phyloP scores from a whole-genome alignment of 441 rosid genomes.

The Isatis lusitanica region DNA sequence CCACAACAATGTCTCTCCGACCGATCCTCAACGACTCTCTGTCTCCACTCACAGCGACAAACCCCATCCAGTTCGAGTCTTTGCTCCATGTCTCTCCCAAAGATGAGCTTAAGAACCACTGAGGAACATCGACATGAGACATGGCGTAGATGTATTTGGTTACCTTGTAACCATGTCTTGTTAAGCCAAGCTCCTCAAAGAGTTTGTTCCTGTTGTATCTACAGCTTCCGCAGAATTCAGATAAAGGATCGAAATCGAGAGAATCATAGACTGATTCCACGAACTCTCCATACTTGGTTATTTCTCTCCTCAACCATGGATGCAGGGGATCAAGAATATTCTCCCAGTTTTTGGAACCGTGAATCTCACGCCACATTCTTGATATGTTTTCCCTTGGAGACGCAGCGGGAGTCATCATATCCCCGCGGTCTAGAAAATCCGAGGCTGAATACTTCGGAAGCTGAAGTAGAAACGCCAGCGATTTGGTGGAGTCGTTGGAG shows the following conservation, averaged over 20 bases:
- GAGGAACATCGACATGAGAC: slow-evolving; percentile 65
- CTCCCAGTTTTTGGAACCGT: slow-evolving; percentile 53
- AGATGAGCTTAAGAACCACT: slow-evolving; percentile 52
- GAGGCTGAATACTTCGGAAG: slow-evolving; percentile 44
- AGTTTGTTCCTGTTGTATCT: slow-evolving; percentile 51
- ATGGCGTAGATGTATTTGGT: slow-evolving; percentile 64
- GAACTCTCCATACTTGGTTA: slow-evolving; percentile 69
- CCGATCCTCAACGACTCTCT: slow-evolving; percentile 62
- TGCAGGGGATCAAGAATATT: slow-evolving; percentile 58
- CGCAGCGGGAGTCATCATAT: slow-evolving; percentile 52
- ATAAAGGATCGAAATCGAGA: slow-evolving; percentile 62
- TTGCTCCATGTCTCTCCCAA: slow-evolving; percentile 60
- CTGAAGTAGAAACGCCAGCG: slow-evolving; percentile 46
- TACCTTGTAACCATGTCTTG: slow-evolving; percentile 52
- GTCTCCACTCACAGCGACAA: slow-evolving; percentile 55
- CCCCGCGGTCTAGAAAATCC: slow-evolving; percentile 48
- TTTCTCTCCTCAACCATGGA: slow-evolving; percentile 58
- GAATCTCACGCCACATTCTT: slow-evolving; percentile 53
- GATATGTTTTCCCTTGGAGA: slow-evolving; percentile 65
- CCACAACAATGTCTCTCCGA: slow-evolving; percentile 66
- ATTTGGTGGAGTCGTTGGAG: slow-evolving; percentile 35
- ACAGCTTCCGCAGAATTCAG: slow-evolving; percentile 69
- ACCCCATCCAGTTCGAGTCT: slow-evolving; percentile 85
- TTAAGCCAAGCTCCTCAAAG: slow-evolving; percentile 51
- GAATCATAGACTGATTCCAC: slow-evolving; percentile 64